A percentile compares a stretch with the other conserved stretches of the same genome.
phyloP scores from a whole-genome alignment of 73 alveolate genomes.

The Loxodes magnus region DNA sequence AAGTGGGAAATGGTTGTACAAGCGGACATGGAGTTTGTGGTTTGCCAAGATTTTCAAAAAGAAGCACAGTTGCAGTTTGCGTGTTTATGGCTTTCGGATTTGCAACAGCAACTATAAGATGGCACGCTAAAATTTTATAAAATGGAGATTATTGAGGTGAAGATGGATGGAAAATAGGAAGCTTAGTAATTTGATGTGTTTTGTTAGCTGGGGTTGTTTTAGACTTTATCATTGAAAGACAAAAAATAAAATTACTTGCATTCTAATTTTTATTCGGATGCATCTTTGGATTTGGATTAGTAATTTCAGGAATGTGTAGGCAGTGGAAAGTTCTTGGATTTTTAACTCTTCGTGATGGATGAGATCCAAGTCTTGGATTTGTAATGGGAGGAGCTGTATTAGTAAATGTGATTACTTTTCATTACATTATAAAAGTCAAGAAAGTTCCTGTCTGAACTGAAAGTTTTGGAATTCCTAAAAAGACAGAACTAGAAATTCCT shows the following conservation, averaged over 20 bases:
- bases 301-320: constrained; percentile 83
- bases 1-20: constrained; percentile 97
- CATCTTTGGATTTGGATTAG: constrained; percentile 69
- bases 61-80: constrained; percentile 82
- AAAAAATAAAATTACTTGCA: no score
- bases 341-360: constrained; percentile 51
- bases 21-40: constrained; percentile 99
- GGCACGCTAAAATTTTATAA: no score
- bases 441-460: constrained; percentile 40
- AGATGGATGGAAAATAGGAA: no score
- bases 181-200: no score
- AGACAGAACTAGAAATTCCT: constrained; percentile 51
- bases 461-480: constrained; percentile 47
- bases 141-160: no score
- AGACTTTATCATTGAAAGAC: no score
- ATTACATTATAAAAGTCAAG: constrained; percentile 10
- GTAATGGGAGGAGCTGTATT: constrained; percentile 87
- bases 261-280: constrained; percentile 1
- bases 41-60: constrained; percentile 71
- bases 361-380: constrained; percentile 82
- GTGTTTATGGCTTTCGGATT: constrained; percentile 83
- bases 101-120: constrained; percentile 56
- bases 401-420: constrained; percentile 63
- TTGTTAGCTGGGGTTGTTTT: no score
- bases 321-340: constrained; percentile 67